Conservation (phyloP, 768 basidiomycete species). For the Termitomyces sp. region DNA sequence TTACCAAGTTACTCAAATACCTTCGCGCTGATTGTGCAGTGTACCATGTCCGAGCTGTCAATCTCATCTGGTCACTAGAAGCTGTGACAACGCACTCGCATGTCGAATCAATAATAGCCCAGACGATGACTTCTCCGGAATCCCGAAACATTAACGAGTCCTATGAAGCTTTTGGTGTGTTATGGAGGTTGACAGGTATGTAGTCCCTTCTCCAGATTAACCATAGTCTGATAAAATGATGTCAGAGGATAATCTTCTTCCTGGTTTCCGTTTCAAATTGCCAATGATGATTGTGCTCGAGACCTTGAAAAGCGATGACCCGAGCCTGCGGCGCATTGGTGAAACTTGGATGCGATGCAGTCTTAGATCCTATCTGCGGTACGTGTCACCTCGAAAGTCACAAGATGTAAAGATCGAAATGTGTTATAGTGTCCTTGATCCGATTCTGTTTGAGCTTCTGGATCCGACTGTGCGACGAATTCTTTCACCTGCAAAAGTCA, state of each 20-base stretch:
- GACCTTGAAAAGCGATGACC: slow-evolving; percentile 73
- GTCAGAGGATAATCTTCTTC: slow-evolving; percentile 74
- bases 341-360: slow-evolving; percentile 98
- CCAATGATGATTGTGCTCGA: slow-evolving; percentile 90
- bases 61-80: slow-evolving; percentile 80
- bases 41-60: slow-evolving; percentile 81
- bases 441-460: slow-evolving; percentile 73
- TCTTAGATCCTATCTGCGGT: slow-evolving; percentile 90
- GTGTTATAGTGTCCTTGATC: slow-evolving; percentile 75
- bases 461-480: slow-evolving; percentile 63
- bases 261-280: slow-evolving; percentile 78
- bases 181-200: slow-evolving; percentile 88
- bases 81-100: slow-evolving; percentile 49
- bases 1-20: slow-evolving; percentile 69
- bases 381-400: slow-evolving; percentile 1
- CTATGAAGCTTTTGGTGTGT: slow-evolving; percentile 85
- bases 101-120: slow-evolving; percentile 78
- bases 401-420: not conserved
- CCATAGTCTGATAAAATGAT: not conserved
- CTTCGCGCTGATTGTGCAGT: slow-evolving; percentile 59
- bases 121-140: slow-evolving; percentile 59
- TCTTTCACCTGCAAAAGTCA: slow-evolving; percentile 46
- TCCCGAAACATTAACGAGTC: slow-evolving; percentile 46
- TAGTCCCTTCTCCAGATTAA: not conserved
- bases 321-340: slow-evolving; percentile 68